Conservation (phyloP, 2,329 filamentous ascomycete genomes). For the Cercospora janseana region DNA sequence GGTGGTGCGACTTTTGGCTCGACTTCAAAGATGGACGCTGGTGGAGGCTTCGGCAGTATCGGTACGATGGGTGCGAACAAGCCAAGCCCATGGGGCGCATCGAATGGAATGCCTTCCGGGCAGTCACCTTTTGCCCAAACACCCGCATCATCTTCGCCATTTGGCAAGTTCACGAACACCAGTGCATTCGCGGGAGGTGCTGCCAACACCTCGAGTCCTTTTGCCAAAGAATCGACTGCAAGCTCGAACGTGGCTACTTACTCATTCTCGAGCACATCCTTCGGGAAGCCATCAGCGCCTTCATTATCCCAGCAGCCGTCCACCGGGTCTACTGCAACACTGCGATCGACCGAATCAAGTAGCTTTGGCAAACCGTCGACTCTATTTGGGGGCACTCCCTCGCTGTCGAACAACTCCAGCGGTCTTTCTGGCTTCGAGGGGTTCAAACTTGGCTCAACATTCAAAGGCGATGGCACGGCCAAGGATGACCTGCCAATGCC, state of each 20-base stretch:
- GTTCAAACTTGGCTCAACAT: conserved; percentile 67
- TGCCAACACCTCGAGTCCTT: not conserved
- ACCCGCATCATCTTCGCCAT: conserved; percentile 1
- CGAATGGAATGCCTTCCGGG: not conserved
- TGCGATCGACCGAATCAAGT: conserved; percentile 38
- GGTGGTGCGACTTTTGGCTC: conserved; percentile 12
- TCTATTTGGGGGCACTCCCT: conserved; percentile 28
- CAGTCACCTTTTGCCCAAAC: conserved; percentile 26
- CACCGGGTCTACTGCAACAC: conserved; percentile 44
- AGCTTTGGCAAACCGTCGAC: conserved; percentile 38
- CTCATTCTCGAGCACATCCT: conserved; percentile 22
- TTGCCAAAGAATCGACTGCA: not conserved
- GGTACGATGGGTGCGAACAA: conserved; percentile 11
- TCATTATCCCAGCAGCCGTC: conserved; percentile 19
- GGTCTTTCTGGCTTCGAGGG: conserved; percentile 41
- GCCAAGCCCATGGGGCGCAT: conserved; percentile 9
- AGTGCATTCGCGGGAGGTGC: not conserved
- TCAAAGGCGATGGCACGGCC: conserved; percentile 62
- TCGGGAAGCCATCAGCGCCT: conserved; percentile 18
- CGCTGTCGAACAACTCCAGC: conserved; percentile 33
- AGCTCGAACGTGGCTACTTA: conserved; percentile 7
- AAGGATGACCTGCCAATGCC: conserved; percentile 59
- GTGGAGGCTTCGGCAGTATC: conserved; percentile 15
- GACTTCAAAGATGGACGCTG: conserved; percentile 9
- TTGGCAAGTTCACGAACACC: conserved; percentile 3